Conservation (phyloP, 108 stramenopile genomes). For the Parietichytrium sp. region DNA sequence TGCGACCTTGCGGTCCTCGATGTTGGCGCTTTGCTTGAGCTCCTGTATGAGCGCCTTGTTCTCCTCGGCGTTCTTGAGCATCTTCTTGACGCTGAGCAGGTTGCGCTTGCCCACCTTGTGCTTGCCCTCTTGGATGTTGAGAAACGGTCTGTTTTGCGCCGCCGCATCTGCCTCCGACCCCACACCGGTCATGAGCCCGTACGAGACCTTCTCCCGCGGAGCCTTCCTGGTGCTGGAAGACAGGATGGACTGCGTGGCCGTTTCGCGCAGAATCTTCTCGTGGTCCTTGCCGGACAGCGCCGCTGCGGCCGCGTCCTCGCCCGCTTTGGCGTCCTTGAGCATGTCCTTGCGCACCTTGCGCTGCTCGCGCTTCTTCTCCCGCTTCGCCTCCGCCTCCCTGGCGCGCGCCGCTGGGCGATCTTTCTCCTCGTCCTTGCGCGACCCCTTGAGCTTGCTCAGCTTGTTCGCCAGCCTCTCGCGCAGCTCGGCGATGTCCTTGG, state of each 20-base stretch:
- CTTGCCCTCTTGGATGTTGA: too few relatives aligned
- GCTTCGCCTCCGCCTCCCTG: neutral
- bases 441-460: neutral
- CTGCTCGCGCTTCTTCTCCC: neutral
- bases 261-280: slow-evolving; percentile 12
- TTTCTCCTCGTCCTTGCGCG: neutral
- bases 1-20: slow-evolving; percentile 35
- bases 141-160: too few relatives aligned
- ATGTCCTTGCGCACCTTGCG: neutral
- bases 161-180: too few relatives aligned
- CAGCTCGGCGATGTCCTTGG: slow-evolving; percentile 1
- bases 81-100: neutral
- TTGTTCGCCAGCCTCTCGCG: neutral
- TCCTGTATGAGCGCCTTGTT: neutral
- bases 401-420: neutral
- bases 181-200: too few relatives aligned
- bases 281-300: too few relatives aligned
- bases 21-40: slow-evolving; percentile 29
- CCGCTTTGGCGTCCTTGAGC: neutral
- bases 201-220: neutral
- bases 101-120: slow-evolving; percentile 30
- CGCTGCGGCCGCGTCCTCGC: slow-evolving; percentile 19
- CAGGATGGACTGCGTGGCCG: neutral
- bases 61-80: slow-evolving; percentile 1
- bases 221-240: neutral